phyloP scores from a whole-genome alignment of 345 rosid genomes.

The Melaleuca alternifolia region DNA sequence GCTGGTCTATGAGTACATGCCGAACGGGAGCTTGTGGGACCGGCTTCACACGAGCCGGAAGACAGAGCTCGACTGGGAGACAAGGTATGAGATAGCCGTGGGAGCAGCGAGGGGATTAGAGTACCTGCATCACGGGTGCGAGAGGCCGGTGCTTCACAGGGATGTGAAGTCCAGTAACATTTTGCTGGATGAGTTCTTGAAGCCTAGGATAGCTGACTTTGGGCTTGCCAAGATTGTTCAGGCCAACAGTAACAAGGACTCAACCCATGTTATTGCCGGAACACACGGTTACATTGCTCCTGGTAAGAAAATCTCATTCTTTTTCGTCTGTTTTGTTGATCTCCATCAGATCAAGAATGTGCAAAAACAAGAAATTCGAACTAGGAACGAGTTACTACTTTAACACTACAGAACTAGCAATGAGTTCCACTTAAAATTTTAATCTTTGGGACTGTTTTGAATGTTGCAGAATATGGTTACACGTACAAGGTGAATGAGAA shows the following conservation, averaged over 20 bases:
- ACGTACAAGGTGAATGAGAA: conserved; percentile 9
- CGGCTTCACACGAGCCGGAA: conserved; percentile 5
- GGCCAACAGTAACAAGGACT: not conserved
- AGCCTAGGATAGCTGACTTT: conserved; percentile 14
- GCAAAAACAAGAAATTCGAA: not conserved
- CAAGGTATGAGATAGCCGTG: conserved; percentile 7
- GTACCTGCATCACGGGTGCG: conserved; percentile 30
- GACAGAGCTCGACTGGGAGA: conserved; percentile 9
- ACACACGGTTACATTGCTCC: conserved; percentile 14
- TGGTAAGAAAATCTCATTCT: not conserved
- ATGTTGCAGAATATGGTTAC: conserved; percentile 10
- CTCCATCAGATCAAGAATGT: not conserved
- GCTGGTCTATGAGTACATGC: conserved; percentile 12
- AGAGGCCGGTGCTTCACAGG: conserved; percentile 19
- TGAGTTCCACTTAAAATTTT: not conserved
- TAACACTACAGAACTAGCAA: not conserved
- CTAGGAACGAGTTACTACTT: not conserved
- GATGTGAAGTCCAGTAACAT: conserved; percentile 33
- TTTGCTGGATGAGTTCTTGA: conserved; percentile 17
- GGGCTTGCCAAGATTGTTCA: conserved; percentile 13
- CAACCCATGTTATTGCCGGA: conserved; percentile 7
- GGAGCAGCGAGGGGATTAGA: conserved; percentile 13
- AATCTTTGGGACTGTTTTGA: not conserved
- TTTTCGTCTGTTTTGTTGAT: not conserved
- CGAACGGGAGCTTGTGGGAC: conserved; percentile 16